Conservation (phyloP, 257 asterid genomes). For the Primulina huaijiensis region DNA sequence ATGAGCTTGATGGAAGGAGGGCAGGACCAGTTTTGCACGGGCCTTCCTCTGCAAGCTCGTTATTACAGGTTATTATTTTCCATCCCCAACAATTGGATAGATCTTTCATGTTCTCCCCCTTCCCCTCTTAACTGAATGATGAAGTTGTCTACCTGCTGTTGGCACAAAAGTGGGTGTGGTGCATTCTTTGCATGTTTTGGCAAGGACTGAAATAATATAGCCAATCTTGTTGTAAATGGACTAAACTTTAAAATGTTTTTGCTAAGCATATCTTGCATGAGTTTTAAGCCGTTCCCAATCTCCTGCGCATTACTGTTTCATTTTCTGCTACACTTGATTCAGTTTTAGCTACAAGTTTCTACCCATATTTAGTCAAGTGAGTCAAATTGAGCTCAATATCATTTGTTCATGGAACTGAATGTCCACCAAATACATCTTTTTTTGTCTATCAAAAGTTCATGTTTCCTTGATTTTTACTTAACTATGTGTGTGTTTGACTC, state of each 20-base stretch:
- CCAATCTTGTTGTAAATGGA: background rate
- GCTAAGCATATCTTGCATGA: slow-evolving; percentile 1
- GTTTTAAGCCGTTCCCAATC: too few relatives aligned
- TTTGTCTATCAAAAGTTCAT: background rate
- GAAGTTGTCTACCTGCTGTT: background rate
- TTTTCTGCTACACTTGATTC: too few relatives aligned
- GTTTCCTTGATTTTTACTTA: background rate
- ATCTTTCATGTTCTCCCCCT: background rate
- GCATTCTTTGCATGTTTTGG: background rate
- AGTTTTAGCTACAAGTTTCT: too few relatives aligned
- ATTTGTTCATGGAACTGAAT: too few relatives aligned
- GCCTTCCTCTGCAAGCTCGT: slow-evolving; percentile 56
- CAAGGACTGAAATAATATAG: background rate
- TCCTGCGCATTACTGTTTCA: too few relatives aligned
- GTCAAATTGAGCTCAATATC: too few relatives aligned
- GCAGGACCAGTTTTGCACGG: slow-evolving; percentile 84
- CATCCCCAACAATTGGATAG: background rate
- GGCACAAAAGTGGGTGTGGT: background rate
- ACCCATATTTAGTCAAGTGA: too few relatives aligned
- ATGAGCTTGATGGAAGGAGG: slow-evolving; percentile 91
- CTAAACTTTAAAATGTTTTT: too few relatives aligned
- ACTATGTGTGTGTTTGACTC: background rate
- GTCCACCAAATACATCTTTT: background rate
- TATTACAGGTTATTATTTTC: slow-evolving; percentile 50
- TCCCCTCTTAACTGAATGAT: too few relatives aligned